phyloP scores from a whole-genome alignment of 2,329 filamentous ascomycete species.

The Trichoderma sp. region DNA sequence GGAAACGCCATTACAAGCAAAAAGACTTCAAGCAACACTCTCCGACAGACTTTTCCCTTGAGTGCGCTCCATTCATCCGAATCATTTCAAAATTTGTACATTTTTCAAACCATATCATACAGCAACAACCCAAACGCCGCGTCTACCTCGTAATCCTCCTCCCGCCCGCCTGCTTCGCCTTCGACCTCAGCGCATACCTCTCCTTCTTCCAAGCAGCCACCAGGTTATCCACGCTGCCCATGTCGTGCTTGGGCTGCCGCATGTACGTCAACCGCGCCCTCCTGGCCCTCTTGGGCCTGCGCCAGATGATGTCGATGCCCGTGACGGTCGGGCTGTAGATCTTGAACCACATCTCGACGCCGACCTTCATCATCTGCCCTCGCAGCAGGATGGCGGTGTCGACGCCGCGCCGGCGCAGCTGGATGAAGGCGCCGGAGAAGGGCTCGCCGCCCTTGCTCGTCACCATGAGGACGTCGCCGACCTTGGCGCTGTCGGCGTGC shows the following conservation, averaged over 20 bases:
- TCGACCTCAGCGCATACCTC: slow-evolving; percentile 45
- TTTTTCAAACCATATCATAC: slow-evolving; percentile 25
- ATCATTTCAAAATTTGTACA: slow-evolving; percentile 17
- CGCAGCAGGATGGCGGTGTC: slow-evolving; percentile 87
- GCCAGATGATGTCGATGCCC: slow-evolving; percentile 91
- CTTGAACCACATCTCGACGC: slow-evolving; percentile 98
- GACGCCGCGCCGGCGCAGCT: slow-evolving; percentile 82
- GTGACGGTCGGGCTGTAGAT: slow-evolving; percentile 87
- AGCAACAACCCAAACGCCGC: too few species aligned
- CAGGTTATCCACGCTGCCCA: slow-evolving; percentile 80
- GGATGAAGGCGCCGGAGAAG: slow-evolving; percentile 85
- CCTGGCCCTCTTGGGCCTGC: slow-evolving; percentile 79
- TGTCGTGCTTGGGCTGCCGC: slow-evolving; percentile 83
- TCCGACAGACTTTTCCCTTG: too few species aligned
- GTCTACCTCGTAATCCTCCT: slow-evolving; percentile 29
- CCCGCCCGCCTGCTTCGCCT: slow-evolving; percentile 37
- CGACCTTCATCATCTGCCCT: slow-evolving; percentile 81
- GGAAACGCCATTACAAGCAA: slow-evolving; percentile 1
- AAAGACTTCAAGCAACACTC: too few species aligned
- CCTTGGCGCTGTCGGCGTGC: slow-evolving; percentile 77
- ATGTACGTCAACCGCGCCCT: slow-evolving; percentile 89
- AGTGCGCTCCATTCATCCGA: neutral
- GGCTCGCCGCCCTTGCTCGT: slow-evolving; percentile 80
- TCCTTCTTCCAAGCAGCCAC: slow-evolving; percentile 60
- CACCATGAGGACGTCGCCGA: slow-evolving; percentile 90